A percentile compares a stretch with the other conserved stretches of the same genome.
Conservation (phyloP, 208 protist species). For the Trypanosoma platydactyli region DNA sequence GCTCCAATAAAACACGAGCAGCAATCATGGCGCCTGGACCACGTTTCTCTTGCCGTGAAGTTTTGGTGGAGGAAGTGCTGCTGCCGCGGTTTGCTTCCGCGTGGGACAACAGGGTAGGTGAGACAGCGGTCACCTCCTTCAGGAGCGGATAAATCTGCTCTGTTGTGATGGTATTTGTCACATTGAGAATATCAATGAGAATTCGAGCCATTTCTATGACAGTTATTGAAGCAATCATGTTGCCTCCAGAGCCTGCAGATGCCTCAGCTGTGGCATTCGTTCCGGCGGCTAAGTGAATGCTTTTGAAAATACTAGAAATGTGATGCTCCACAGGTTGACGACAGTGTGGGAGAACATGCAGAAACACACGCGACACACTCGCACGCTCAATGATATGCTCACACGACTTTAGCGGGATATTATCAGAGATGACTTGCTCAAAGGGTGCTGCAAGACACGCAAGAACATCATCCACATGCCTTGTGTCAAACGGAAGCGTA, state of each 20-base stretch:
- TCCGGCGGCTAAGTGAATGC: slow-evolving; percentile 31
- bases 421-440: slow-evolving; percentile 25
- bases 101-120: slow-evolving; percentile 27
- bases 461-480: slow-evolving; percentile 45
- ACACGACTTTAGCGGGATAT: slow-evolving; percentile 34
- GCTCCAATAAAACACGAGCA: slow-evolving; percentile 49
- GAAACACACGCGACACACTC: slow-evolving; percentile 47
- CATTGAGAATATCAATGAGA: slow-evolving; percentile 47
- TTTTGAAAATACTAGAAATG: slow-evolving; percentile 42
- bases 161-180: slow-evolving; percentile 41
- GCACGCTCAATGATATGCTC: slow-evolving; percentile 56
- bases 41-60: slow-evolving; percentile 1
- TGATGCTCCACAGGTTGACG: slow-evolving; percentile 19
- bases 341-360: slow-evolving; percentile 54
- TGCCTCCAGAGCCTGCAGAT: not conserved
- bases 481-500: slow-evolving; percentile 38
- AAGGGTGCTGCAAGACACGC: slow-evolving; percentile 53
- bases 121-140: slow-evolving; percentile 41
- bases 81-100: slow-evolving; percentile 3
- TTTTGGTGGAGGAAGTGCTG: slow-evolving; percentile 3
- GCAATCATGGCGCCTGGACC: slow-evolving; percentile 42
- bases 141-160: slow-evolving; percentile 57
- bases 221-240: slow-evolving; percentile 31
- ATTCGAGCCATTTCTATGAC: slow-evolving; percentile 57
- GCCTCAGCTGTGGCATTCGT: not conserved